Percentiles rank a stretch among this genome's conserved stretches.
Evolutionary conservation across 148 eudicot species (phyloP).

Genomic region (Chenopodium formosanum): DNA sequence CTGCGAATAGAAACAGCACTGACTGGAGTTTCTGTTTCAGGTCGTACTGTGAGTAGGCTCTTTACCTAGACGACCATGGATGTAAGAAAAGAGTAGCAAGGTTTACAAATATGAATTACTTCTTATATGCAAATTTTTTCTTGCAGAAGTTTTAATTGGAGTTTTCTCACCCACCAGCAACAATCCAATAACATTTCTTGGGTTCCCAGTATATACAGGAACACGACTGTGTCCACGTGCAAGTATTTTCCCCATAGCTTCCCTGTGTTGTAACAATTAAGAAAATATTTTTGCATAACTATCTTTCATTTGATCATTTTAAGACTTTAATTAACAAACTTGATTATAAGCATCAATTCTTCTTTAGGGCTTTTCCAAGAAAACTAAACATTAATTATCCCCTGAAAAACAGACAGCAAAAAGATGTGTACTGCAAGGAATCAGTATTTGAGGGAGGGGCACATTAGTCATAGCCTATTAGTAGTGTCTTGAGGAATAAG

Average conservation of each 20-base stretch:
- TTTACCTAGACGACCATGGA: conserved; percentile 53
- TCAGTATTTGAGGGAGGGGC: no score
- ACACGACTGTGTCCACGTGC: conserved; percentile 97
- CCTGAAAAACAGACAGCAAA: background rate
- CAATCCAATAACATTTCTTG: conserved; percentile 85
- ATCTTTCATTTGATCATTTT: background rate
- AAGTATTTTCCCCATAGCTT: conserved; percentile 92
- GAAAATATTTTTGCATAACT: background rate
- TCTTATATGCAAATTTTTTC: background rate
- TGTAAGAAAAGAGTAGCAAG: background rate
- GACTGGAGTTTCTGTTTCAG: conserved; percentile 95
- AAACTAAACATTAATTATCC: background rate
- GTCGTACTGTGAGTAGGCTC: conserved; percentile 89
- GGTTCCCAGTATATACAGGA: conserved; percentile 90
- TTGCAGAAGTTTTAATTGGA: background rate
- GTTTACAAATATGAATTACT: background rate
- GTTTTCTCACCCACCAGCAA: conserved; percentile 57
- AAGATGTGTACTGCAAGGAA: no score
- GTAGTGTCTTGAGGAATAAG: no score
- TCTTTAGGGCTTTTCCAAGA: background rate
- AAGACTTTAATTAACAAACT: conserved; percentile 5
- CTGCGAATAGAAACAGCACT: conserved; percentile 92
- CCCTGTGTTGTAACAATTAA: conserved; percentile 43
- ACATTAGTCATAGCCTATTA: no score
- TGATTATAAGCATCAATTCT: conserved; percentile 4